Evolutionary conservation across 2,329 filamentous ascomycete species (phyloP).

Genomic region (Epichloe baconii): DNA sequence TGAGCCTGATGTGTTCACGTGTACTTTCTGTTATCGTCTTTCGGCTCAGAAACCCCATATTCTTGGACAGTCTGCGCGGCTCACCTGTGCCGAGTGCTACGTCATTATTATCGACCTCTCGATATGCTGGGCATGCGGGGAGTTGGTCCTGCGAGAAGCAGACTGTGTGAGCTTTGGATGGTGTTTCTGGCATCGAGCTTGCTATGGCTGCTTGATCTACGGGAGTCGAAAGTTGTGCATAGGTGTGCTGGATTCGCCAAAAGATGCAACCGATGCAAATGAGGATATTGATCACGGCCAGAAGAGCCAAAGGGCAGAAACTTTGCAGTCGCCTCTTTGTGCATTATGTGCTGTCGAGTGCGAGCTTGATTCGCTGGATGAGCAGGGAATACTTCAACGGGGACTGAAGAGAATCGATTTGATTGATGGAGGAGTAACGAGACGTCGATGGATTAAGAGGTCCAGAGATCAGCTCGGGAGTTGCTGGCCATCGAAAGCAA

Average conservation of each 20-base stretch:
- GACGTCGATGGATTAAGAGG: slow-evolving; percentile 23
- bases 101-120: slow-evolving; percentile 36
- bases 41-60: slow-evolving; percentile 23
- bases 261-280: slow-evolving; percentile 19
- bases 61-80: slow-evolving; percentile 32
- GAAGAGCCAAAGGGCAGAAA: slow-evolving; percentile 22
- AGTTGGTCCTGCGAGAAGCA: slow-evolving; percentile 37
- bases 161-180: slow-evolving; percentile 46
- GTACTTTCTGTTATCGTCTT: slow-evolving; percentile 41
- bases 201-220: slow-evolving; percentile 43
- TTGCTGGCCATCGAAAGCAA: background rate
- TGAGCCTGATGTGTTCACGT: slow-evolving; percentile 28
- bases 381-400: slow-evolving; percentile 23
- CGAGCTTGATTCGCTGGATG: slow-evolving; percentile 22
- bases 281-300: slow-evolving; percentile 3
- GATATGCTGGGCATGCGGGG: slow-evolving; percentile 45
- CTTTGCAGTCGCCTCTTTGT: slow-evolving; percentile 36
- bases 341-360: slow-evolving; percentile 29
- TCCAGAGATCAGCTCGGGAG: slow-evolving; percentile 13
- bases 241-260: slow-evolving; percentile 18
- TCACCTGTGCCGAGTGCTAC: slow-evolving; percentile 36
- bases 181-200: slow-evolving; percentile 46
- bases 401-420: slow-evolving; percentile 30
- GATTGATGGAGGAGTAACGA: slow-evolving; percentile 33
- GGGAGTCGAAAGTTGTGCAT: slow-evolving; percentile 26